A percentile compares a stretch with the other conserved stretches of the same genome.
Evolutionary conservation across 805 yeast species (phyloP).

Genomic region (Lachancea meyersii): DNA sequence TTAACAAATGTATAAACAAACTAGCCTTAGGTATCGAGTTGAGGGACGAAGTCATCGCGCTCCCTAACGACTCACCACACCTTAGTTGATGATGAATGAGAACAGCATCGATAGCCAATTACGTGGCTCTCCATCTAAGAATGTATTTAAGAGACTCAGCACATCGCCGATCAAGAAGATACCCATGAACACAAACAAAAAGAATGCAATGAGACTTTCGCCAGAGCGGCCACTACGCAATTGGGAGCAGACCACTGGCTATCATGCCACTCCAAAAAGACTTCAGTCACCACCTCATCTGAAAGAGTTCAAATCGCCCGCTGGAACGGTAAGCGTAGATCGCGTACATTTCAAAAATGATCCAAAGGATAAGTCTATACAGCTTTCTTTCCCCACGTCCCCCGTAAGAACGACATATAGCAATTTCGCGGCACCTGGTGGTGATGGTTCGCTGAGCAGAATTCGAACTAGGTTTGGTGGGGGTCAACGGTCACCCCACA

Average conservation of each 20-base stretch:
- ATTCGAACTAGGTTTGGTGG: constrained; percentile 26
- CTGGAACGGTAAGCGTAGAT: constrained; percentile 29
- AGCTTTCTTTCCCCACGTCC: constrained; percentile 25
- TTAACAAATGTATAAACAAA: neutral
- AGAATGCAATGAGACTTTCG: constrained; percentile 23
- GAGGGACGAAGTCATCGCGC: no score
- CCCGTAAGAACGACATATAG: constrained; percentile 27
- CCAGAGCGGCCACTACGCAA: constrained; percentile 10
- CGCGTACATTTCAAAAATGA: constrained; percentile 16
- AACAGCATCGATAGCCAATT: constrained; percentile 1
- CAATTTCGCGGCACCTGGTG: constrained; percentile 28
- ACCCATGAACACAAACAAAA: constrained; percentile 13
- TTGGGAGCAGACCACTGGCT: constrained; percentile 9
- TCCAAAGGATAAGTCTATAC: constrained; percentile 8
- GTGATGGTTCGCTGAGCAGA: constrained; percentile 27
- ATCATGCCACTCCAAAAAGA: constrained; percentile 30
- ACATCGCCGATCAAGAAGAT: constrained; percentile 22
- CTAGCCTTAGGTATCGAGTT: no score
- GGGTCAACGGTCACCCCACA: constrained; percentile 23
- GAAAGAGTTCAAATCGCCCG: constrained; percentile 12
- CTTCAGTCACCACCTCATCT: constrained; percentile 21
- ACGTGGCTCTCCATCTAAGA: constrained; percentile 9
- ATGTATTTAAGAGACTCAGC: constrained; percentile 23
- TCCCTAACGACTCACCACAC: no score
- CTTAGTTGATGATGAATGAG: neutral